Conservation (phyloP, 495 filamentous ascomycete genomes). For the Sordaria brevicollis region DNA sequence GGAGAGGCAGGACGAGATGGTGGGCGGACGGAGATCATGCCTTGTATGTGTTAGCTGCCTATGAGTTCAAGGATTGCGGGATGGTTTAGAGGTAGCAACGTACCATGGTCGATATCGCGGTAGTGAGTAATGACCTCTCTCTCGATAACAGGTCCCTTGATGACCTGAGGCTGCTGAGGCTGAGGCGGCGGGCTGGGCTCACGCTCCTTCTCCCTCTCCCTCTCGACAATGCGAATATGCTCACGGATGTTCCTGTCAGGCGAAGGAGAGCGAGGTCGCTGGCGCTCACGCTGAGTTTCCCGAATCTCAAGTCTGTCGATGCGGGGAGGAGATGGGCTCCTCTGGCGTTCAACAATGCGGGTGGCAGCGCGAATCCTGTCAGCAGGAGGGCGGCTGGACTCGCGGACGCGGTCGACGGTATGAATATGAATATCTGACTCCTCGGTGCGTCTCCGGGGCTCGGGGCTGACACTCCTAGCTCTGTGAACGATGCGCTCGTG, state of each 20-base stretch:
- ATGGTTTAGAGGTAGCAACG: conserved; percentile 5
- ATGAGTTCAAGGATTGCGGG: background rate
- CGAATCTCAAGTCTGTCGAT: conserved; percentile 23
- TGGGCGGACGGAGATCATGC: conserved; percentile 31
- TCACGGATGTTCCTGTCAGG: conserved; percentile 23
- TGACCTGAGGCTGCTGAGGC: conserved; percentile 40
- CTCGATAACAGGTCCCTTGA: conserved; percentile 61
- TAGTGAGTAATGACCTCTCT: conserved; percentile 81
- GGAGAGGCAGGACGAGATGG: conserved; percentile 38
- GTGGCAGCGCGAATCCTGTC: conserved; percentile 20
- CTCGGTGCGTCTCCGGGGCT: conserved; percentile 12
- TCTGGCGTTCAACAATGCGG: conserved; percentile 12
- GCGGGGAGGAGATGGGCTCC: conserved; percentile 18
- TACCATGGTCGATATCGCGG: conserved; percentile 81
- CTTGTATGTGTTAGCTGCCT: conserved; percentile 15
- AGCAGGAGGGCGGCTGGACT: conserved; percentile 16
- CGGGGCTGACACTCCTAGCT: conserved; percentile 24
- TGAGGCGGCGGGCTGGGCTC: conserved; percentile 39
- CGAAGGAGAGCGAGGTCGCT: conserved; percentile 29
- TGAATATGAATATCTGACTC: conserved; percentile 19
- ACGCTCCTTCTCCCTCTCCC: conserved; percentile 30
- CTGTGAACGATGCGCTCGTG: conserved; percentile 23
- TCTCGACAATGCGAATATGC: conserved; percentile 33
- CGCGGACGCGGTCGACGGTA: conserved; percentile 14
- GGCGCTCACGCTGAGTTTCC: conserved; percentile 31